These are phyloP conservation scores for Acacia concinna DNA, from an alignment of 331 rosid species.

Conservation along the genomic window DNA sequence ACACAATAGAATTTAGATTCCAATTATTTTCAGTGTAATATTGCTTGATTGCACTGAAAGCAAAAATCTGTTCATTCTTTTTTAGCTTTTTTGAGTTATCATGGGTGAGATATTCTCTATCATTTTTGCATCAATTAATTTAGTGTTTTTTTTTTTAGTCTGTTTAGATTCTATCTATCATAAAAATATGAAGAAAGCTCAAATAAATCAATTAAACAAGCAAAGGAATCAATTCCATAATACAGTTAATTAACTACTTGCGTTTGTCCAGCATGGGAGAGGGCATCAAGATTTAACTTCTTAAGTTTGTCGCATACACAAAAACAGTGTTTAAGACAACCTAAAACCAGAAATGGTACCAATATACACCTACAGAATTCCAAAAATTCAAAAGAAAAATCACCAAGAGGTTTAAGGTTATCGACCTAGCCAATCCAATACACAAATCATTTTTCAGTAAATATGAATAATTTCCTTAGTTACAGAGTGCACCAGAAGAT, in stretches of 20 bases:
- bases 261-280: too few species aligned
- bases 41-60: neutral
- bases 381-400: neutral
- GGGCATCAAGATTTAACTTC: too few species aligned
- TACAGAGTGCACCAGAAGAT: slow-evolving; percentile 28
- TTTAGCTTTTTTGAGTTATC: neutral
- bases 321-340: neutral
- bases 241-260: too few species aligned
- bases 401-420: neutral
- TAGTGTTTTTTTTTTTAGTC: too few species aligned
- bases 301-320: too few species aligned
- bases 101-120: too few species aligned
- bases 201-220: too few species aligned
- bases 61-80: neutral
- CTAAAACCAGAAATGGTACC: neutral
- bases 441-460: too few species aligned
- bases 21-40: neutral
- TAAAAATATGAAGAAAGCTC: too few species aligned
- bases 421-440: neutral
- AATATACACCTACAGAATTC: neutral
- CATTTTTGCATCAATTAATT: too few species aligned
- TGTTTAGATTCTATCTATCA: too few species aligned
- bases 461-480: slow-evolving; percentile 35
- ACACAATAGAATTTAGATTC: neutral
- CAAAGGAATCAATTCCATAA: too few species aligned